These are phyloP conservation scores for Saccharomycopsis hybrid DNA, from an alignment of 1,139 yeast genomes.

Conservation along the genomic window DNA sequence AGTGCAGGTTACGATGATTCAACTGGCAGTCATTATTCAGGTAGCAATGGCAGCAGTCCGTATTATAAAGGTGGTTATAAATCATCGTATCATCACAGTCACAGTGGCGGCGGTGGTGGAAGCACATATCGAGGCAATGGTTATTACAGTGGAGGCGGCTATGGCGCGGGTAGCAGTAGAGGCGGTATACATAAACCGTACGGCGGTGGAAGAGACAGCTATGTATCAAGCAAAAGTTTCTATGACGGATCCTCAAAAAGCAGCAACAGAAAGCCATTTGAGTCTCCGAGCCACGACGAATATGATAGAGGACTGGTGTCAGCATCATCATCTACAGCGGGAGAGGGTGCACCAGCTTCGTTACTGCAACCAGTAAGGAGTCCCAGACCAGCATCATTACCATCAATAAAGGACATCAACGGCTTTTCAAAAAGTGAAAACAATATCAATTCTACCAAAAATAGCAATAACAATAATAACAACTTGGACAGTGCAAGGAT, in stretches of 20 bases:
- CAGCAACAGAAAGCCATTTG: background rate
- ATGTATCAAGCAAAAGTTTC: background rate
- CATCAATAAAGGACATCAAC: too few relatives aligned
- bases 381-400: background rate
- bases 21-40: too few relatives aligned
- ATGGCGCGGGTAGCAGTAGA: background rate
- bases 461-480: background rate
- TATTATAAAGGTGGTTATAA: background rate
- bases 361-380: background rate
- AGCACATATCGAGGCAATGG: background rate
- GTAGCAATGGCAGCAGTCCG: too few relatives aligned
- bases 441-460: too few relatives aligned
- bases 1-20: too few relatives aligned
- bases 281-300: background rate
- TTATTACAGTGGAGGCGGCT: background rate
- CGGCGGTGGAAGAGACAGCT: background rate
- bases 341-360: background rate
- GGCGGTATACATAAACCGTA: background rate
- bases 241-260: background rate
- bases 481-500: slow-evolving; percentile 19
- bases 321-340: background rate
- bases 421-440: too few relatives aligned
- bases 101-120: background rate
- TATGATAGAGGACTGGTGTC: too few relatives aligned
- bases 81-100: background rate